Base-by-base conservation (phyloP, 352 stramenopile genomes). In the Pythium rhizo-oryzae region DNA sequence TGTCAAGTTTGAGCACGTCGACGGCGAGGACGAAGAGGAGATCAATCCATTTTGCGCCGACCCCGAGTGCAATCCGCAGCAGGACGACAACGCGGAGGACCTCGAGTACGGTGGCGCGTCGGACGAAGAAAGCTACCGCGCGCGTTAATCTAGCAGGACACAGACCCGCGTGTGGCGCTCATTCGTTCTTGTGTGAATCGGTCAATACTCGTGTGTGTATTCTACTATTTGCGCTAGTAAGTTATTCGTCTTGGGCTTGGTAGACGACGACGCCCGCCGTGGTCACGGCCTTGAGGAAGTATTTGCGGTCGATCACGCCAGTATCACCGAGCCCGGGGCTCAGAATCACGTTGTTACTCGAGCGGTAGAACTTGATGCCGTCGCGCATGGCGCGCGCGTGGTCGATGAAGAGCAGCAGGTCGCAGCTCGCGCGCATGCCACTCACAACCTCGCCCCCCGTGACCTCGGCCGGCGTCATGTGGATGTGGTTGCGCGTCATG, bases 401-500 rank as follows among this genome's bases (percentile, higher is more conserved):
- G 66, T 96, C 82, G 11, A 96, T 65, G 64, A 90, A 96, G 9
- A 97, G 65, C 64, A 94, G 72, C 66, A 97, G 46, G 49, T 95
- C 72, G 57, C 85, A 93, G 55, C 72, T 85, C 7, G 69, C 59
- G 13, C 87, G 78, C 76, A 97, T 92, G 62, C 87, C 87, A 47
- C 87, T 95, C 21, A 95, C 81, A 33, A 96, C 82, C 5, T 93
- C 72, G 5, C 87, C 76, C 11, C 62, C 66, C 23, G 53, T 62
- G 1, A 79, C 65, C 19, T 92, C 81, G 9, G 61, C 70, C 16
- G 91, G 71, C 15, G 87, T 82, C 63, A 96, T 92, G 65, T 97
- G 89, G 25, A 97, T 93, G 58, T 97, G 89, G 57, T 97, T 97
- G 7, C 89, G 76, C 60, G 75, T 69, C 89, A 97, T 97, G 19